Conservation (phyloP, 2,329 filamentous ascomycete genomes). For the Xylariales sp. region DNA sequence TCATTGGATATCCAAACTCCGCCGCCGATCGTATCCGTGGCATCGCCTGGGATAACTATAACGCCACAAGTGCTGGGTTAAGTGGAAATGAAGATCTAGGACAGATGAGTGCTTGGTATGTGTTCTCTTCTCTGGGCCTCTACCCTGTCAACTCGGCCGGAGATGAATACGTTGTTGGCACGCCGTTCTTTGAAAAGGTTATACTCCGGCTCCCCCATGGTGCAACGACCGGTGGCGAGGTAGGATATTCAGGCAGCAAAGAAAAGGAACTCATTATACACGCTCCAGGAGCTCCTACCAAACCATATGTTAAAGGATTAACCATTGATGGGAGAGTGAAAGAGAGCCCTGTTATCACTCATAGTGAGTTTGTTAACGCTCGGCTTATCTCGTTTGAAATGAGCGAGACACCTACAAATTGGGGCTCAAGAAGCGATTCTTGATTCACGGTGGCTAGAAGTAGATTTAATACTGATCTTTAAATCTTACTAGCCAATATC, state of each 20-base stretch:
- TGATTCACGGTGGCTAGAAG: not conserved
- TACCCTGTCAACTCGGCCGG: constrained; percentile 59
- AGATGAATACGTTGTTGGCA: constrained; percentile 58
- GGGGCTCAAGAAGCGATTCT: constrained; percentile 29
- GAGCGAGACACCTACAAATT: constrained; percentile 52
- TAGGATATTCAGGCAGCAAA: not conserved
- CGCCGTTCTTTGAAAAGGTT: constrained; percentile 60
- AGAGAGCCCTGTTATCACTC: constrained; percentile 52
- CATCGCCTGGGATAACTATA: constrained; percentile 57
- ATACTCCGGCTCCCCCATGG: constrained; percentile 53
- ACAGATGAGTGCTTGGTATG: constrained; percentile 63
- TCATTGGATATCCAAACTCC: constrained; percentile 54
- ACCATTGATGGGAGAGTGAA: constrained; percentile 55
- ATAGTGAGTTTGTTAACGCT: constrained; percentile 55
- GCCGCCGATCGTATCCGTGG: constrained; percentile 54
- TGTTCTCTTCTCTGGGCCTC: constrained; percentile 60
- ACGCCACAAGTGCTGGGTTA: constrained; percentile 58
- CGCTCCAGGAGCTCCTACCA: constrained; percentile 55
- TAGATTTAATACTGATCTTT: too few relatives aligned
- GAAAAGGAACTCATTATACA: constrained; percentile 53
- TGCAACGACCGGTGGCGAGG: constrained; percentile 42
- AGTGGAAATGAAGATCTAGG: constrained; percentile 62
- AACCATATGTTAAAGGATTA: constrained; percentile 55
- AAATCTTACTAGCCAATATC: too few relatives aligned
- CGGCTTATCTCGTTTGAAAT: constrained; percentile 58